These are phyloP conservation scores for Cordyceps cateniannulata DNA, from an alignment of 2,329 filamentous ascomycete genomes.

Conservation along the genomic window DNA sequence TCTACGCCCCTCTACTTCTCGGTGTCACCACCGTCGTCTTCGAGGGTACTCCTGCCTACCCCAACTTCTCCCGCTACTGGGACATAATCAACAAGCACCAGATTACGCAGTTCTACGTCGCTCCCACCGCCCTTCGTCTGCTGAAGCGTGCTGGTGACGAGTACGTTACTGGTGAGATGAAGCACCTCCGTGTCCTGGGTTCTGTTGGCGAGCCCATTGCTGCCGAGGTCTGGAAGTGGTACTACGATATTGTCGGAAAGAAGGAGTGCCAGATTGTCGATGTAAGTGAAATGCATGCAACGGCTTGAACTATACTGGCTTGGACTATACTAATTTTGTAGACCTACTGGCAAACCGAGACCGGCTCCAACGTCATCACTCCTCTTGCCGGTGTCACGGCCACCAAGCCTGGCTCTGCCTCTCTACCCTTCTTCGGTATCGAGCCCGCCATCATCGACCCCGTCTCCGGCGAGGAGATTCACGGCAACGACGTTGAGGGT, in stretches of 20 bases:
- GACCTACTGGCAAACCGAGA: slow-evolving; percentile 99
- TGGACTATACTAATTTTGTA: slow-evolving; percentile 30
- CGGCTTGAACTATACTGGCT: accelerated
- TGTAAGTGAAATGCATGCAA: slow-evolving; percentile 48
- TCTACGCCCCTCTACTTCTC: slow-evolving; percentile 88
- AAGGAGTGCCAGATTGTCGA: slow-evolving; percentile 90
- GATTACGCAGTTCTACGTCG: slow-evolving; percentile 97
- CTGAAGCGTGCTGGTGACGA: slow-evolving; percentile 94
- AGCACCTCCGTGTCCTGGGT: slow-evolving; percentile 80
- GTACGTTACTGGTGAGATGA: slow-evolving; percentile 85
- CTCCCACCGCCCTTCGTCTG: slow-evolving; percentile 84
- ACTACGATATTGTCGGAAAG: slow-evolving; percentile 90
- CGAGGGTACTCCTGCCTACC: slow-evolving; percentile 95
- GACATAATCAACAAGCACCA: slow-evolving; percentile 93
- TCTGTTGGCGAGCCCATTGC: slow-evolving; percentile 97
- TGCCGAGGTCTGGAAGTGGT: slow-evolving; percentile 99
- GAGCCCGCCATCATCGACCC: slow-evolving; percentile 97
- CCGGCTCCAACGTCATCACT: slow-evolving; percentile 91
- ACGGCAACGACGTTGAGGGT: slow-evolving; percentile 95
- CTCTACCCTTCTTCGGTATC: slow-evolving; percentile 95
- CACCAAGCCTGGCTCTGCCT: slow-evolving; percentile 93
- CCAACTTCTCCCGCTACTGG: slow-evolving; percentile 98
- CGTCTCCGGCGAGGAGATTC: slow-evolving; percentile 85
- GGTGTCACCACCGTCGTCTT: slow-evolving; percentile 95
- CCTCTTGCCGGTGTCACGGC: slow-evolving; percentile 89